A percentile compares a stretch with the other conserved stretches of the same genome.
These are phyloP conservation scores for Plantago ovata DNA, from an alignment of 257 asterid species.

Conservation along the genomic window DNA sequence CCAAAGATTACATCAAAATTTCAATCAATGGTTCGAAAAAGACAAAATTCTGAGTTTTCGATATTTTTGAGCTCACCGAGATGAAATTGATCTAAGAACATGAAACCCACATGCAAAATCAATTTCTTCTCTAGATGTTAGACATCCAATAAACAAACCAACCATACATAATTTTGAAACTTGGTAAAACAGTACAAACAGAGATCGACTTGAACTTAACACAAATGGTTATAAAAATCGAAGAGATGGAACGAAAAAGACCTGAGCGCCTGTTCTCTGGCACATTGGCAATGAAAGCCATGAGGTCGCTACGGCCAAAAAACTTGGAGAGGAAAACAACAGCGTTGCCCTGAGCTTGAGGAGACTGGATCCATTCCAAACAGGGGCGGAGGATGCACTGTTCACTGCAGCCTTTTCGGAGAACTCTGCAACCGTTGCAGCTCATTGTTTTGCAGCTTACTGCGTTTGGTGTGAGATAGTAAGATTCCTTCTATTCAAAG, in stretches of 20 bases:
- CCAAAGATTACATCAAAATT: too few relatives aligned
- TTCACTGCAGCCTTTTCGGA: conserved; percentile 73
- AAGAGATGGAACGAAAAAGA: neutral
- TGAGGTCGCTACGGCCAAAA: conserved; percentile 86
- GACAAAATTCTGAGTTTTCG: too few relatives aligned
- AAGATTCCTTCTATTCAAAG: too few relatives aligned
- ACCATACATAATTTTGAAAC: too few relatives aligned
- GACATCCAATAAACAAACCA: too few relatives aligned
- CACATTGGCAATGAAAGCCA: conserved; percentile 68
- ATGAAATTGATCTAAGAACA: too few relatives aligned
- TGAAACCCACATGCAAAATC: too few relatives aligned
- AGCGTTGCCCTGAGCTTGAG: conserved; percentile 77
- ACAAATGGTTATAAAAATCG: neutral
- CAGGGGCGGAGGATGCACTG: conserved; percentile 69
- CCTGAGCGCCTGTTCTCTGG: conserved; percentile 62
- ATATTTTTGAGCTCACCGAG: too few relatives aligned
- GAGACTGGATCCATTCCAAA: conserved; percentile 65
- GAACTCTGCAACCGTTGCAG: conserved; percentile 89
- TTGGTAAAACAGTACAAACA: too few relatives aligned
- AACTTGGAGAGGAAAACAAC: conserved; percentile 86
- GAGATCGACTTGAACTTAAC: neutral
- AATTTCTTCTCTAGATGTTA: too few relatives aligned
- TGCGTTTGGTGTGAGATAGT: too few relatives aligned
- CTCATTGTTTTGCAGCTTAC: conserved; percentile 53
- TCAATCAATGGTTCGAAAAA: too few relatives aligned